Evolutionary conservation across 2,329 filamentous ascomycete species (phyloP).

Genomic region (Clonostachys byssicola): DNA sequence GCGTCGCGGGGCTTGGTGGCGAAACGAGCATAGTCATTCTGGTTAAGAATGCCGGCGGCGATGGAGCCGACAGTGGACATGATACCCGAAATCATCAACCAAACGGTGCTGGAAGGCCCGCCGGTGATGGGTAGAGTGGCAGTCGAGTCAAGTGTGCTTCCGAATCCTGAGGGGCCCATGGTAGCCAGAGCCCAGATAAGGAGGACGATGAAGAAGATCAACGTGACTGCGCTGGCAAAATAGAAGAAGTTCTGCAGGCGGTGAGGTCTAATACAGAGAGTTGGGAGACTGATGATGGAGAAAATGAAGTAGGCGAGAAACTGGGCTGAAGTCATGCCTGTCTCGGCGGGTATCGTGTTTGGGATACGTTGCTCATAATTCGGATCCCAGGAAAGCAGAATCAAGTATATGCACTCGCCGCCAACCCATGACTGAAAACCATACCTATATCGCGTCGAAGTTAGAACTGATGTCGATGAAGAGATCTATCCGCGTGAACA

Average conservation of each 20-base stretch:
- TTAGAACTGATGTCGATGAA: no score
- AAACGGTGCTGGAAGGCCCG: background rate
- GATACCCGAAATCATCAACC: slow-evolving; percentile 5
- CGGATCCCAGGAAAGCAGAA: slow-evolving; percentile 31
- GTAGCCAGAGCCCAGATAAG: slow-evolving; percentile 13
- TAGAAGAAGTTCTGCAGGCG: slow-evolving; percentile 17
- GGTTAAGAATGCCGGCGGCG: slow-evolving; percentile 9
- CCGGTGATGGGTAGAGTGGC: slow-evolving; percentile 6
- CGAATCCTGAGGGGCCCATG: slow-evolving; percentile 3
- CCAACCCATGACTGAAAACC: slow-evolving; percentile 19
- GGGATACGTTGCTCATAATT: slow-evolving; percentile 27
- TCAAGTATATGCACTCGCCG: slow-evolving; percentile 10
- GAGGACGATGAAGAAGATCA: slow-evolving; percentile 10
- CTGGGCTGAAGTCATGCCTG: slow-evolving; percentile 19
- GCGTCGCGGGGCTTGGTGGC: slow-evolving; percentile 7
- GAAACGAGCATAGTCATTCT: slow-evolving; percentile 11
- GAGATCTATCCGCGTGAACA: no score
- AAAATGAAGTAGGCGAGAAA: slow-evolving; percentile 1
- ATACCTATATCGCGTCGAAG: no score
- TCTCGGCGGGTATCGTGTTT: slow-evolving; percentile 29
- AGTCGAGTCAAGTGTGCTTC: slow-evolving; percentile 8
- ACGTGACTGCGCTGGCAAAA: slow-evolving; percentile 10
- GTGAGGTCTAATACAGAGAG: slow-evolving; percentile 12
- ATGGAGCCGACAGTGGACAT: slow-evolving; percentile 12
- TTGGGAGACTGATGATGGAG: slow-evolving; percentile 13